Evolutionary conservation across 495 filamentous ascomycete genomes (phyloP), one percentile per base, ranked within the genome.

Genomic region (Clavariopsis aquatica): DNA sequence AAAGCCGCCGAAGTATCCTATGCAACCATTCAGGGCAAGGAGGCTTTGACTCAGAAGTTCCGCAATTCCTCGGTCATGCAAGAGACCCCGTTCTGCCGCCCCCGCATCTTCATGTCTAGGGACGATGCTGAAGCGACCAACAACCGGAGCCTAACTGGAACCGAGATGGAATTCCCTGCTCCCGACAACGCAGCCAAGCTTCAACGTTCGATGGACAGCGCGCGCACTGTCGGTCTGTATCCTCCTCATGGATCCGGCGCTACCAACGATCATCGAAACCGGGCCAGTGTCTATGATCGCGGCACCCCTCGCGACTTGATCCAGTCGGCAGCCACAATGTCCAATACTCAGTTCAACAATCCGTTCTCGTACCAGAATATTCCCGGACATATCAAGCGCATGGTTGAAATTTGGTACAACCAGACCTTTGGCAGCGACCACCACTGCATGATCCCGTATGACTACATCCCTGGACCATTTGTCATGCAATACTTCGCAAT

Each of bases 21-120:
- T 76, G 94, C 93, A 24, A 96, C 92, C 31, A 91, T 95, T 62
- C 94, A 98, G 78, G 94, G 93, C 41, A 86, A 87, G 64, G 93
- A 96, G 72, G 91, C 89, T 57, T 81, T 97, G 7, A 84, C 96
- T 31, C 87, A 94, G 71, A 96, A 97, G 68, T 98, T 98, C 76
- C 88, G 93, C 22, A 98, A 98, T 76, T 96, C 91, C 56, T 90
- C 89, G 4, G 92, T 98, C 15, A 97, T 97, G 89, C 78, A 92
- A 12, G 91, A 97, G 75, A 82, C 86, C 45, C 79, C 84, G 5
- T 85, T 86, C 22, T 93, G 89, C 71, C 88, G 92, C 10, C 93
- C 93, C 8, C 51, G 55, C 24, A 12, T 65, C 12, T 65, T 71
- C 61, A 20, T 17, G 31, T 22, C 49, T 1, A 36, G 38, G 19